Base-by-base conservation (phyloP, 352 stramenopile genomes). In the Blastocystis sp. region DNA sequence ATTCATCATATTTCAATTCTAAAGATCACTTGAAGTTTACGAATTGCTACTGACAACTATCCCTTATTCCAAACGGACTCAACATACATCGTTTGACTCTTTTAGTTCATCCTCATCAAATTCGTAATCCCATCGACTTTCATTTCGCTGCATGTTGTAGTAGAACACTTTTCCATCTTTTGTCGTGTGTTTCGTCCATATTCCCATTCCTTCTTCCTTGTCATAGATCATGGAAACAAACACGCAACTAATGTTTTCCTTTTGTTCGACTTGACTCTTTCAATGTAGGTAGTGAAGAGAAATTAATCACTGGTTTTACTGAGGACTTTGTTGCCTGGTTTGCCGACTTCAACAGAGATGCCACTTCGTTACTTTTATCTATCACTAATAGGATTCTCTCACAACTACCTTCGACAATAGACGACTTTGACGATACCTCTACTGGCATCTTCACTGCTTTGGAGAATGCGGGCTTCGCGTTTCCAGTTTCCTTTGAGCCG, bases 161-260 rank as follows among this genome's bases (percentile, higher is more conserved):
- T 80, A 80, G 43, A 43, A 80, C 51, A 61, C 46, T 32, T 63
- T 80, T 37, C 69, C 69, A 35, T 80, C 69, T 21, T 80, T 52
- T 3, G 69, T 80, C 12, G 19, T 9, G 69, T 80, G 69, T 6
- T 32, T 21, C 11, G 69, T 80, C 69, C 69, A 80, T 27, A 80
- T 80, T 0, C 69, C 69, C 69, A 80, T 80, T 42, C 69, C 69
- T 12, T 46, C 37, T 16, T 80, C 69, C 19, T 19, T 37, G 46
- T 80, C 69, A 12, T 65, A 21, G 29, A 80, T 65, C 69, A 80
- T 80, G 59, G 42, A 21, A 80, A 80, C 69, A 80, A 80, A 80
- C 69, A 80, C 2, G 5, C 24, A 7, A 29, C 42, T 61, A 80
- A 24, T 59, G 52, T 37, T 42, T 80, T 14, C 69, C 46, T 52